Conservation (phyloP, 2,329 filamentous ascomycete species). For the Elsinoe arachidis region DNA sequence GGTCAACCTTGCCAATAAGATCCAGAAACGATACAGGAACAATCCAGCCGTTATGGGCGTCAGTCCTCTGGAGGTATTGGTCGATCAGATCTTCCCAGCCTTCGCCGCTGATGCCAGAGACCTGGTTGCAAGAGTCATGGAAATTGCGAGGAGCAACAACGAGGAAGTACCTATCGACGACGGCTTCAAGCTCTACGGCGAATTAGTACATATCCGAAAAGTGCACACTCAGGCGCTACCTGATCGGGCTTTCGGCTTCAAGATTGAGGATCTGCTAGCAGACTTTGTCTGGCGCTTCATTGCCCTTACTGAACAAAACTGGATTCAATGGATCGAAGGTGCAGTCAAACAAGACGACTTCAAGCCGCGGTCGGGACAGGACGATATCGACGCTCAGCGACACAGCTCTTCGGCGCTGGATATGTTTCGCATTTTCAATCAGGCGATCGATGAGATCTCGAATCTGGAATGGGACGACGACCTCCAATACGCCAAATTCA, state of each 20-base stretch:
- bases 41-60: conserved; percentile 80
- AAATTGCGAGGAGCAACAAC: conserved; percentile 58
- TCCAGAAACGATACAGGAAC: conserved; percentile 84
- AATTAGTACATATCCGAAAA: conserved; percentile 72
- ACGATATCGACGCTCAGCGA: conserved; percentile 67
- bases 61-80: conserved; percentile 59
- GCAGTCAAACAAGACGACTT: conserved; percentile 88
- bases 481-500: conserved; percentile 89
- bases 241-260: conserved; percentile 67
- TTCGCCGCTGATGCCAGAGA: conserved; percentile 86
- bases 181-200: conserved; percentile 87
- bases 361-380: conserved; percentile 52
- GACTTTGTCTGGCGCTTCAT: conserved; percentile 98
- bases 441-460: conserved; percentile 79
- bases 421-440: conserved; percentile 87
- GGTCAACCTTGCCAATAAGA: conserved; percentile 74
- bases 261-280: conserved; percentile 75
- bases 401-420: conserved; percentile 93
- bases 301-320: conserved; percentile 64
- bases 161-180: conserved; percentile 80
- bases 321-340: conserved; percentile 77
- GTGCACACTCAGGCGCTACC: conserved; percentile 72
- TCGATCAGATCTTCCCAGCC: conserved; percentile 75
- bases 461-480: conserved; percentile 88
- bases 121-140: conserved; percentile 72